Conservation (phyloP, 2,329 filamentous ascomycete species). For the Rhynchosporium graminicola region DNA sequence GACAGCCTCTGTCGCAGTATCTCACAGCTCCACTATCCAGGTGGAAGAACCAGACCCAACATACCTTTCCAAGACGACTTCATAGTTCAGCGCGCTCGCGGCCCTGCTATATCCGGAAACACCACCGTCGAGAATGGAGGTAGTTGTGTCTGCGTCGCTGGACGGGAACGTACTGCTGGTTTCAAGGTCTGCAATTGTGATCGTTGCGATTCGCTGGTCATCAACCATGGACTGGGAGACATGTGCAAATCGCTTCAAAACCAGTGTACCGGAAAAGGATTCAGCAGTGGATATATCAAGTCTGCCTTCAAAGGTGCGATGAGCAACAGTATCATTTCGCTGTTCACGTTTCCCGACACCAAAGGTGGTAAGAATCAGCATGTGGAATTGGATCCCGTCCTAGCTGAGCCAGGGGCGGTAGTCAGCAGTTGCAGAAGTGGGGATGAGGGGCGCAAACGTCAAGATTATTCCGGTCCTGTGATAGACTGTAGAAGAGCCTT, state of each 20-base stretch:
- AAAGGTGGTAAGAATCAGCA: neutral
- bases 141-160: constrained; percentile 1
- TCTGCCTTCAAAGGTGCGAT: neutral
- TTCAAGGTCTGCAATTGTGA: constrained; percentile 10
- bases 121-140: neutral
- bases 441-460: neutral
- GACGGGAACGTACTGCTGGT: neutral
- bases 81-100: neutral
- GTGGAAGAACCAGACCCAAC: neutral
- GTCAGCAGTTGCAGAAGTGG: neutral
- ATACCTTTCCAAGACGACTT: constrained; percentile 8
- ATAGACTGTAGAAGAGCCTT: neutral
- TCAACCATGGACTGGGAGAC: neutral
- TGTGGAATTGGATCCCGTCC: neutral
- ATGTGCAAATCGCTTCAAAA: neutral
- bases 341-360: neutral
- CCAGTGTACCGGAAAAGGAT: neutral
- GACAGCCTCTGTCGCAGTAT: neutral
- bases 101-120: neutral
- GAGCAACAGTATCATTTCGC: constrained; percentile 7
- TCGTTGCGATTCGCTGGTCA: neutral
- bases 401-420: neutral
- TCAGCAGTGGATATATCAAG: neutral
- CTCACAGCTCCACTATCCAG: neutral
- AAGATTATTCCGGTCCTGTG: constrained; percentile 2